A percentile compares a stretch with the other conserved stretches of the same genome.
These are phyloP conservation scores for Leptodontidium sp. DNA, from an alignment of 2,329 filamentous ascomycete species.

Conservation along the genomic window DNA sequence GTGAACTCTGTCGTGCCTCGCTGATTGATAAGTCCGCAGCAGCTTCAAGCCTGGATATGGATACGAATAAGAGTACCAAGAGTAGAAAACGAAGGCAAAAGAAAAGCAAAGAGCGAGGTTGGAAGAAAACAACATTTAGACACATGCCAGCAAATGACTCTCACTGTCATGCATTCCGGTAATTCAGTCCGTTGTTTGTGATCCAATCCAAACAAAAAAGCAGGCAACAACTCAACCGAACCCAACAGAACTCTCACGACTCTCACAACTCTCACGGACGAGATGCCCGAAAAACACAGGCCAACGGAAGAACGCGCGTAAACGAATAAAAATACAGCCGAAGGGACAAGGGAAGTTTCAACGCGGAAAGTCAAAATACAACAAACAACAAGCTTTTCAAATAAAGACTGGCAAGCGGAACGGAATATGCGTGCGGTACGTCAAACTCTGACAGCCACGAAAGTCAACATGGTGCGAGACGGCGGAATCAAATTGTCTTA, in stretches of 20 bases:
- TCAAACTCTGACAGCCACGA: background rate
- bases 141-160: background rate
- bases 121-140: background rate
- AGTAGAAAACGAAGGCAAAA: background rate
- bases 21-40: too few relatives aligned
- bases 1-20: too few relatives aligned
- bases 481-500: background rate
- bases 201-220: background rate
- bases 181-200: background rate
- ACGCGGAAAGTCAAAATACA: background rate
- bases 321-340: background rate
- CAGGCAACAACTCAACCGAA: too few relatives aligned
- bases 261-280: too few relatives aligned
- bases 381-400: background rate
- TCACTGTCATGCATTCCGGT: background rate
- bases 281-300: background rate
- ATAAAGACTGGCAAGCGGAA: background rate
- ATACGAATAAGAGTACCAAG: too few relatives aligned
- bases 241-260: background rate
- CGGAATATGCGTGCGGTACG: background rate
- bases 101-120: background rate
- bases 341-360: too few relatives aligned
- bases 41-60: too few relatives aligned
- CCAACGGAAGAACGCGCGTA: background rate
- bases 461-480: background rate